Base-by-base conservation (phyloP, 1,284 basidiomycete species). In the Grifola frondosa region DNA sequence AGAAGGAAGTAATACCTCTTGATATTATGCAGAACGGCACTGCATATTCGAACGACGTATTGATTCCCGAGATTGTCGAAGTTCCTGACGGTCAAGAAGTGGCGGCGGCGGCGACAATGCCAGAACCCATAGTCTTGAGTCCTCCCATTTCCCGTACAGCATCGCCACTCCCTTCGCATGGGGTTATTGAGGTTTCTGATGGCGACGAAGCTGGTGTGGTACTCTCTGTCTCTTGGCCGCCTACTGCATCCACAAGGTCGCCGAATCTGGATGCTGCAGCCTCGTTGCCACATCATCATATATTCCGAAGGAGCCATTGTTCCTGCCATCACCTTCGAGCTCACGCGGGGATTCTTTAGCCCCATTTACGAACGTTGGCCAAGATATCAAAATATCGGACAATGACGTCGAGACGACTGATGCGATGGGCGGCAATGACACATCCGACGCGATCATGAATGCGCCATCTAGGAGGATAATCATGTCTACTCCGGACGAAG, bases 301-400 rank as follows among this genome's bases (percentile, higher is more conserved):
- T n/a, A n/a, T n/a, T n/a, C n/a, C n/a, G n/a, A 50, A 43, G 23
- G 30, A 43, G 11, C 56, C 56, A 9, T 44, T 58, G 11, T 58
- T 58, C 51, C 47, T 58, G 19, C 57, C 57, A 10, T 58, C 57
- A 28, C 54, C 49, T 0, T 42, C 54, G 12, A 52, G 44, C 31
- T 50, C 52, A 3, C 42, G 37, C 10, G 44, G 30, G 3, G 33
- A 28, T 10, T 40, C 41, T 4, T n/a, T n/a, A 11, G 33, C 10
- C 40, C 37, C 19, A 31, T 23, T 17, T 40, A 7, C 10, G 30
- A 28, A 1, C 28, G 16, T 19, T 21, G 38, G 15, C 39, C 13
- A 19, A 29, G n/a, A n/a, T n/a, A n/a, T n/a, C n/a, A n/a, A n/a
- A n/a, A n/a, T n/a, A n/a, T n/a, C n/a, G n/a, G n/a, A n/a, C n/a